Evolutionary conservation across 257 asterid genomes (phyloP), one percentile per base, ranked within the genome.

Genomic region (Fraxinus cuspidata): DNA sequence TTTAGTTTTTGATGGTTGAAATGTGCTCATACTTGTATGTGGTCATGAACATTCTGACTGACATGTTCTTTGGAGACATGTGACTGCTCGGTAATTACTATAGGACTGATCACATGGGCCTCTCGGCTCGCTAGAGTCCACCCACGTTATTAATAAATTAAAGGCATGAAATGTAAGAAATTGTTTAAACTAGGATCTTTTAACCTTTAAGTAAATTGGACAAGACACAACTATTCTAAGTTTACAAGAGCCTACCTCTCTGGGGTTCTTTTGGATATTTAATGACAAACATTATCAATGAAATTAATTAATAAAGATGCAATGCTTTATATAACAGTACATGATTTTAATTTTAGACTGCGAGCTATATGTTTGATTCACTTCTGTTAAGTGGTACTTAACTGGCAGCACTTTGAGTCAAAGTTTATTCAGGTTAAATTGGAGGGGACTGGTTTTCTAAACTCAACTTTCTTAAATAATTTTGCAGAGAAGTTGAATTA

Each of bases 401-500:
- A 71, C 77, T 72, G 68, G 75, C 71, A 68, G 13, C 44, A 13
- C 56, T 79, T 82, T 37, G 37, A 74, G 72, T 53, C 72, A 53
- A 70, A 77, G 63, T 60, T 28, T 28, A 27, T 58, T 78, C 16
- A 27, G 31, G 79, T 77, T 74, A 53, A 67, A 71, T 72, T 79
- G 81, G 73, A 40, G 51, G 58, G 47, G 15, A 56, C 74, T 74
- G 53, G 71, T 74, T 81, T n/a, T 65, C 74, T 42, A 72, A 72
- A 56, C 75, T 44, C 72, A 49, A 77, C 65, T 40, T 31, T 83
- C 35, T 79, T 86, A 23, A 66, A 28, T 83, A 80, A 53, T 81
- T 79, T 83, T 87, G 91, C 97, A 96, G 99, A 90, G 76, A 88
- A 88, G 80, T 67, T 96, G 63, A 92, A 93, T 86, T 96, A 91